Conservation (phyloP, 495 filamentous ascomycete species). For the Neurospora sp. region DNA sequence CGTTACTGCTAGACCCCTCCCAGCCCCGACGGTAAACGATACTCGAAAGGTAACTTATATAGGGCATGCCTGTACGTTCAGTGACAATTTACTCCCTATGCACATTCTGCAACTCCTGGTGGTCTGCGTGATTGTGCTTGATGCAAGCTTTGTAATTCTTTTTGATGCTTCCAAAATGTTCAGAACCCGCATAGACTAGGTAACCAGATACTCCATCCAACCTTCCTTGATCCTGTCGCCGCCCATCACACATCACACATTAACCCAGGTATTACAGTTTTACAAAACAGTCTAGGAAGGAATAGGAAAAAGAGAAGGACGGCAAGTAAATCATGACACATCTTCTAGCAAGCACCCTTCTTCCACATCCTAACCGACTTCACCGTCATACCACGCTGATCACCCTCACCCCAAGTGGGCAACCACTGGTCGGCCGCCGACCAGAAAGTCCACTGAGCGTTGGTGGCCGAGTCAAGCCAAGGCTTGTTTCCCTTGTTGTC, state of each 20-base stretch:
- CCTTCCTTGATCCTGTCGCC: background rate
- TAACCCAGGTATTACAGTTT: background rate
- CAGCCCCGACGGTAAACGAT: background rate
- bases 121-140: background rate
- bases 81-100: background rate
- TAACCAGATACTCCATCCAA: background rate
- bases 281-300: background rate
- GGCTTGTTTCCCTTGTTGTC: conserved; percentile 50
- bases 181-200: background rate
- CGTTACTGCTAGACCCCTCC: background rate
- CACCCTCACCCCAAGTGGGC: conserved; percentile 47
- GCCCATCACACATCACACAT: background rate
- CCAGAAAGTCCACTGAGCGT: conserved; percentile 48
- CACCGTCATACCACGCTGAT: conserved; percentile 44
- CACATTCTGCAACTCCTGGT: background rate
- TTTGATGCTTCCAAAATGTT: background rate
- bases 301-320: background rate
- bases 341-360: conserved; percentile 3
- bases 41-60: background rate
- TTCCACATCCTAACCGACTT: conserved; percentile 45
- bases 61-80: background rate
- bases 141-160: background rate
- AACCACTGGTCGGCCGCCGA: conserved; percentile 46
- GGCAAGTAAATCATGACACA: too few species aligned
- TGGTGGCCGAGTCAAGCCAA: conserved; percentile 48